phyloP scores from a whole-genome alignment of 2,329 filamentous ascomycete species.

The Hypoxylon sp. region DNA sequence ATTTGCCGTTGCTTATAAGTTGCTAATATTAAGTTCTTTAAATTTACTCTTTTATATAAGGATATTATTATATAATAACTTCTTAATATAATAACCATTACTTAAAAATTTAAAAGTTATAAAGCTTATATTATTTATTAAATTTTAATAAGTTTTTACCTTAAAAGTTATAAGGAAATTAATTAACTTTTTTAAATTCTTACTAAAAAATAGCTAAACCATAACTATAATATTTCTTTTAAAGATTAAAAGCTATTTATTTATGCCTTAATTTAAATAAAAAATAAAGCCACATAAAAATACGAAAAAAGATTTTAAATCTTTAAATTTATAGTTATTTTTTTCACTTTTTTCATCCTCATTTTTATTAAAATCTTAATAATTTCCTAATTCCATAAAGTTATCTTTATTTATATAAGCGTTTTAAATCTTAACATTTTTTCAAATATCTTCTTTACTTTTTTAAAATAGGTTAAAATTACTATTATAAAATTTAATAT shows the following conservation, averaged over 20 bases:
- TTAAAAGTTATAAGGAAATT: too few relatives aligned
- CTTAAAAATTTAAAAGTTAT: too few relatives aligned
- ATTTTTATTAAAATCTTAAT: not conserved
- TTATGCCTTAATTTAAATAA: not conserved
- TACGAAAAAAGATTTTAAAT: not conserved
- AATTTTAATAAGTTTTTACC: too few relatives aligned
- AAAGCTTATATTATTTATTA: too few relatives aligned
- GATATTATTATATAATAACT: too few relatives aligned
- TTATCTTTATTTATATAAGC: conserved; percentile 1
- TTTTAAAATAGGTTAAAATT: conserved; percentile 2
- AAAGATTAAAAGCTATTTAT: not conserved
- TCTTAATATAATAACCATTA: too few relatives aligned
- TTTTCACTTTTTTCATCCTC: not conserved
- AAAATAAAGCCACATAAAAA: not conserved
- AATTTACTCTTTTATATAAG: too few relatives aligned
- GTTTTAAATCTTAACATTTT: conserved; percentile 10
- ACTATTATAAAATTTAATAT: too few relatives aligned
- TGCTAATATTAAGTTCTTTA: too few relatives aligned
- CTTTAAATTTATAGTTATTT: not conserved
- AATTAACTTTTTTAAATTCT: too few relatives aligned
- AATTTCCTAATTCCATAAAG: conserved; percentile 3
- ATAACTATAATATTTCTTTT: conserved; percentile 1
- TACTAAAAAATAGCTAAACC: not conserved
- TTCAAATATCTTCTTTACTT: not conserved
- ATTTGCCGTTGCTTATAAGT: too few relatives aligned